Evolutionary conservation across 768 basidiomycete species (phyloP), one percentile per base, ranked within the genome.

Genomic region (Dioszegia crocea): DNA sequence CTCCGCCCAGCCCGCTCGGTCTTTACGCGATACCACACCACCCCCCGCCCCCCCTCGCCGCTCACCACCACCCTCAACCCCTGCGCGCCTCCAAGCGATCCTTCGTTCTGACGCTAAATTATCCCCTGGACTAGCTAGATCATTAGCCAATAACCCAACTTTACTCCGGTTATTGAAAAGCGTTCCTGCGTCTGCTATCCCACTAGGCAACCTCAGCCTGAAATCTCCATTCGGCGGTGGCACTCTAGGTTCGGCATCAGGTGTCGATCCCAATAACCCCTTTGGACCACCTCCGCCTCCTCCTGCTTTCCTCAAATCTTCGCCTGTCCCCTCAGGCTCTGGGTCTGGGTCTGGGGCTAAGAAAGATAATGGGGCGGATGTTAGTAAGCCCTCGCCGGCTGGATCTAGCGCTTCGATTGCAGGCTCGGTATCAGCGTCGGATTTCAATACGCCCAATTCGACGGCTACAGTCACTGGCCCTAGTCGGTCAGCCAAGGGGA

Each of bases 61-160:
- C 40, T 70, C 71, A 0, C 71, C 71, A n/a, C 71, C 71, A 30
- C 71, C 71, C 24, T 67, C 71, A 17, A 70, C 71, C 17, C 71
- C 71, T 4, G 59, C 65, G 21, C 54, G 68, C 26, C 61, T 73
- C 24, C 64, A 63, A 21, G 66, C 63, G 2, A 59, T 73, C 4
- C 57, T 73, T 5, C 57, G 60, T 9, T 43, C 61, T 21, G 72
- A 70, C 46, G 65, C 60, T 0, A 71, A 62, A 45, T 58, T 74
- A 54, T 71, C 69, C 1, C 72, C 72, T 9, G 60, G 61, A 14
- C 52, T 74, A 0, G 72, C 67, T 11, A 55, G 59, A 44, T 65
- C 66, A 23, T 43, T 74, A 31, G 62, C 61, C 29, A 56, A 53
- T 11, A 68, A 74, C 55, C 72, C 72, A 10, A 63, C 60, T 14